Evolutionary conservation across 2,329 filamentous ascomycete species (phyloP).

Genomic region (Alternaria longipes): DNA sequence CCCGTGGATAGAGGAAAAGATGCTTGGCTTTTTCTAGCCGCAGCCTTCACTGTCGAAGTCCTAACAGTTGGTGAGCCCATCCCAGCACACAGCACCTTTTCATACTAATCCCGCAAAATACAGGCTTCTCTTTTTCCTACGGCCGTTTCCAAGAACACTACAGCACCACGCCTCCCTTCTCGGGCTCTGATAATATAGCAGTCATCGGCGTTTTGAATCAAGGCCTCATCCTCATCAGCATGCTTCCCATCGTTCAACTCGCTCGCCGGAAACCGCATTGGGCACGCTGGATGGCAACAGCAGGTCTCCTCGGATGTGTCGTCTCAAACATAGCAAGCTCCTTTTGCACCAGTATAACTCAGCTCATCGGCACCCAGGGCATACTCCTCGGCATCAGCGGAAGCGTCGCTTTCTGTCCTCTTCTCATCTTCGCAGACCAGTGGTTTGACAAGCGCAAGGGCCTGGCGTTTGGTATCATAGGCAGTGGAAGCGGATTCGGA

Average conservation of each 20-base stretch:
- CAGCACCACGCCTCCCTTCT: constrained; percentile 66
- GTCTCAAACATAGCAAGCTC: background rate
- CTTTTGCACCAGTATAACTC: background rate
- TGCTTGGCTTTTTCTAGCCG: constrained; percentile 28
- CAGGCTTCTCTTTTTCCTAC: constrained; percentile 73
- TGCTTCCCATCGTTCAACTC: constrained; percentile 49
- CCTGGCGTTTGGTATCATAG: constrained; percentile 69
- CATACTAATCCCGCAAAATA: background rate
- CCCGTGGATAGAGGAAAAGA: constrained; percentile 28
- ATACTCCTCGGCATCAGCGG: background rate
- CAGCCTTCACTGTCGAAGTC: constrained; percentile 60
- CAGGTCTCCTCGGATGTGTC: constrained; percentile 1
- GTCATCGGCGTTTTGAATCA: constrained; percentile 71
- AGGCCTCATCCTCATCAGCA: constrained; percentile 56
- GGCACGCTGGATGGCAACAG: constrained; percentile 39
- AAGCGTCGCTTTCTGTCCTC: constrained; percentile 57
- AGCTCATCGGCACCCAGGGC: background rate
- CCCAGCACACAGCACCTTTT: background rate
- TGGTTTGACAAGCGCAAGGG: constrained; percentile 68
- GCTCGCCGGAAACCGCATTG: constrained; percentile 43
- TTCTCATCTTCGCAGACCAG: constrained; percentile 65
- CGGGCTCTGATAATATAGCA: constrained; percentile 62
- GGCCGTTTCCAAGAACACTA: constrained; percentile 78
- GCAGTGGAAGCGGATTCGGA: constrained; percentile 37
- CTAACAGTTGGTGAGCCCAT: constrained; percentile 29